A percentile compares a stretch with the other conserved stretches of the same genome.
These are phyloP conservation scores for Talaromyces proteolyticus DNA, from an alignment of 495 filamentous ascomycete genomes.

Conservation along the genomic window DNA sequence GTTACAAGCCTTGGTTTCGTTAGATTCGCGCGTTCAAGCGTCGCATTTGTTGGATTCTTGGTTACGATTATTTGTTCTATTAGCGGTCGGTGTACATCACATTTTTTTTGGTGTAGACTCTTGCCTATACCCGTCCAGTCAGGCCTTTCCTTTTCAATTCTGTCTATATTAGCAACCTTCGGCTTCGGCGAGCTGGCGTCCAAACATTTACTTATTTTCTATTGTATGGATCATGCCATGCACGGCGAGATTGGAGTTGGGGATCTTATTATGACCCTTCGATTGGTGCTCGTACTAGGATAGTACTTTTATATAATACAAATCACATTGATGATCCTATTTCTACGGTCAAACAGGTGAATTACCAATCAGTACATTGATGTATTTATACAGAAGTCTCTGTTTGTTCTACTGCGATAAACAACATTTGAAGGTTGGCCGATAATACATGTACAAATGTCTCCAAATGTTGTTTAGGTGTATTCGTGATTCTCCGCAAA, in stretches of 20 bases:
- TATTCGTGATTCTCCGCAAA: background rate
- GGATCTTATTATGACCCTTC: background rate
- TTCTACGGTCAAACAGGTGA: too few species aligned
- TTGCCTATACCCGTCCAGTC: background rate
- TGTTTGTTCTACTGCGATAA: too few species aligned
- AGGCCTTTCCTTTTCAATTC: background rate
- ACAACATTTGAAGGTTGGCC: too few species aligned
- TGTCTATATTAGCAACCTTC: conserved; percentile 4
- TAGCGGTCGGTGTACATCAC: too few species aligned
- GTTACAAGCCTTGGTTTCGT: too few species aligned
- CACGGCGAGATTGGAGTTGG: background rate
- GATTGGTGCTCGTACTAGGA: too few species aligned
- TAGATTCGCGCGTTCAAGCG: conserved; percentile 9
- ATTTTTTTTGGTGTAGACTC: conserved; percentile 1
- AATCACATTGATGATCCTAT: too few species aligned
- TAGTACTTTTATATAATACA: too few species aligned
- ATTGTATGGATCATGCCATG: background rate
- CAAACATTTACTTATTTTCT: background rate
- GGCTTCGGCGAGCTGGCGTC: background rate
- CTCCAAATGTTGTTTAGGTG: background rate
- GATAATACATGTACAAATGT: too few species aligned
- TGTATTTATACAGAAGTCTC: too few species aligned
- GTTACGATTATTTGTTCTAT: background rate
- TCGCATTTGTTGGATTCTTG: conserved; percentile 6
- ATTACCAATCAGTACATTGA: too few species aligned